Evolutionary conservation across 805 yeast genomes (phyloP).

Genomic region (Brettanomyces sp.): DNA sequence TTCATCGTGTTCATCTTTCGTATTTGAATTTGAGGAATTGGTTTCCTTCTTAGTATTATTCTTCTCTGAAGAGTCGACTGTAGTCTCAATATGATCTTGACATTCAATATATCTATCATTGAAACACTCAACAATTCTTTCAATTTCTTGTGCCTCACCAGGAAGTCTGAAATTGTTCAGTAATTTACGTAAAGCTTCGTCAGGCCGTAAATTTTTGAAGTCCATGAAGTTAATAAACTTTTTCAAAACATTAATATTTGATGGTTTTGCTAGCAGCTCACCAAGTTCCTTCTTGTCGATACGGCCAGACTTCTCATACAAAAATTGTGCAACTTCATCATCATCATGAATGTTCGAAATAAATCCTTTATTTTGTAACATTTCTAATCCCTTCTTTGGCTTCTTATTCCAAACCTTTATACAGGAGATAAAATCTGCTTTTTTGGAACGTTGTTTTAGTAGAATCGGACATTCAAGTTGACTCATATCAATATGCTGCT

Average conservation of each 20-base stretch:
- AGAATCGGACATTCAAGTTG: constrained; percentile 20
- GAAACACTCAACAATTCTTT: constrained; percentile 79
- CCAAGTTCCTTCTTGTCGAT: constrained; percentile 85
- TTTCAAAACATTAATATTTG: constrained; percentile 47
- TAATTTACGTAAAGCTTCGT: constrained; percentile 80
- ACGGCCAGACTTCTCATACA: constrained; percentile 70
- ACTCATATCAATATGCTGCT: constrained; percentile 15
- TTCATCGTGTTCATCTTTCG: constrained; percentile 8
- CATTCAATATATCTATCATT: constrained; percentile 70
- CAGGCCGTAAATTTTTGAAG: constrained; percentile 72
- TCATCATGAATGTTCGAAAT: constrained; percentile 40
- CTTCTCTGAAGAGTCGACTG: constrained; percentile 11
- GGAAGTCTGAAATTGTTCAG: constrained; percentile 83
- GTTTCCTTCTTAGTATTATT: constrained; percentile 20
- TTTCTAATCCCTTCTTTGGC: constrained; percentile 65
- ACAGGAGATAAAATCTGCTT: constrained; percentile 70
- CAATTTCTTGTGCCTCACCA: constrained; percentile 96
- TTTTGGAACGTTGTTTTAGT: constrained; percentile 39
- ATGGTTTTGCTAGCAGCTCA: constrained; percentile 72
- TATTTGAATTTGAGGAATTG: not conserved
- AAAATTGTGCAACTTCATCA: constrained; percentile 62
- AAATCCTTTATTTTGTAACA: constrained; percentile 57
- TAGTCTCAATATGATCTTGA: constrained; percentile 28
- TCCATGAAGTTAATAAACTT: constrained; percentile 66
- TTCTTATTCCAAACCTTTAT: constrained; percentile 68